Base-by-base conservation (phyloP, 495 filamentous ascomycete species). In the Aspergillus campestris region DNA sequence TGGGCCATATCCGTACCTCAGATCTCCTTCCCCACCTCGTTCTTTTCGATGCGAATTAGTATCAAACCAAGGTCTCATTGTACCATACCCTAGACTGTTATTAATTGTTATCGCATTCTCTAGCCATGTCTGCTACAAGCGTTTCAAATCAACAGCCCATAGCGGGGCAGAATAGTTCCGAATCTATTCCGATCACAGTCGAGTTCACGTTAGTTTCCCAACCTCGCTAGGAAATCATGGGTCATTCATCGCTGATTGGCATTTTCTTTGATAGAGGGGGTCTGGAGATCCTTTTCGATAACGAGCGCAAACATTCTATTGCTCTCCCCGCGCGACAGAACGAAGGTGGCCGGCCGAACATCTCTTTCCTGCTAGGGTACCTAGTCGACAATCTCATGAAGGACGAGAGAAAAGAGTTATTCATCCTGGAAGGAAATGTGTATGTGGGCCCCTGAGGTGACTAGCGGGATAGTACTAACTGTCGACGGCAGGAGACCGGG, bases 231-330 rank as follows among this genome's bases (percentile, higher is more conserved):
- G 18, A 24, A 24, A 24, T 2, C 18, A 24, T 24, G 31, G 27
- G 51, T 9, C 33, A 31, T 35, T 9, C 14, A 40, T 45, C 8
- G 39, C 31, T 38, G 24, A 56, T 42, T 12, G 50, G 60, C 29
- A 60, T 47, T 29, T 44, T 42, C 40, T 37, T 46, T 8, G 27
- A 45, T 47, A 95, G 92, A 50, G 92, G 92, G 40, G 92, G 92
- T 13, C 80, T 98, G n/a, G 92, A 98, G 63, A 82, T 94, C 62
- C 79, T 98, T 44, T 98, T 98, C 62, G 78, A 81, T 13, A 87
- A 95, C 57, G 69, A 86, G 59, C 77, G 79, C 38, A 83, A 80
- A 47, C 85, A 90, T 56, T 64, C 68, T 1, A 53, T 98, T 36
- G 68, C 75, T 11, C 51, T 97, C 24, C 86, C 92, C 29, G 65